phyloP scores from a whole-genome alignment of 257 asterid genomes.

The Schizonepeta tenuifolia region DNA sequence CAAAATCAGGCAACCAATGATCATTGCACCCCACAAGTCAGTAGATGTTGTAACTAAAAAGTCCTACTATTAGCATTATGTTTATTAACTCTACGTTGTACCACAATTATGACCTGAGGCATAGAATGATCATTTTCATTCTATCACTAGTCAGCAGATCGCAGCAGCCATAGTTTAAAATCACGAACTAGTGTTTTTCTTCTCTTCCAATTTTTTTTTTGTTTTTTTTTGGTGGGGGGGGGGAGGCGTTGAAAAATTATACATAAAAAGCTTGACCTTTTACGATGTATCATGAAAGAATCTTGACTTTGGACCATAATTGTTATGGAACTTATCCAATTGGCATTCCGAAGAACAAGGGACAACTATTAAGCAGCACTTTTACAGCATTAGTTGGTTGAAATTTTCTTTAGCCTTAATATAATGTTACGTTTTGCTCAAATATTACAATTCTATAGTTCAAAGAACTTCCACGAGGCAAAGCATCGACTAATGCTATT shows the following conservation, averaged over 20 bases:
- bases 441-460: not conserved
- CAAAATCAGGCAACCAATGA: conserved; percentile 20
- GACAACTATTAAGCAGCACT: not conserved
- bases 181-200: too few relatives aligned
- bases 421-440: not conserved
- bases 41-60: not conserved
- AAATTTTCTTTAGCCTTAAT: not conserved
- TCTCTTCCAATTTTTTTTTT: too few relatives aligned
- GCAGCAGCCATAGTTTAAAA: too few relatives aligned
- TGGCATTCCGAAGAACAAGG: not conserved
- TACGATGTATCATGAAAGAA: not conserved
- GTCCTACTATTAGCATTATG: too few relatives aligned
- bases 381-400: not conserved
- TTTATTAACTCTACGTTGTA: too few relatives aligned
- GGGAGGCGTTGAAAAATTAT: too few relatives aligned
- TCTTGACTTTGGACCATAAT: not conserved
- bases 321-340: not conserved
- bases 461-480: conserved; percentile 15
- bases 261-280: not conserved
- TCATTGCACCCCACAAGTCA: conserved; percentile 15
- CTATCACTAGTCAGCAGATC: too few relatives aligned
- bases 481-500: not conserved
- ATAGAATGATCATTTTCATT: too few relatives aligned
- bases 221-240: too few relatives aligned
- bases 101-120: too few relatives aligned